Base-by-base conservation (phyloP, 805 yeast genomes). In the Kregervanrija fluxuum region DNA sequence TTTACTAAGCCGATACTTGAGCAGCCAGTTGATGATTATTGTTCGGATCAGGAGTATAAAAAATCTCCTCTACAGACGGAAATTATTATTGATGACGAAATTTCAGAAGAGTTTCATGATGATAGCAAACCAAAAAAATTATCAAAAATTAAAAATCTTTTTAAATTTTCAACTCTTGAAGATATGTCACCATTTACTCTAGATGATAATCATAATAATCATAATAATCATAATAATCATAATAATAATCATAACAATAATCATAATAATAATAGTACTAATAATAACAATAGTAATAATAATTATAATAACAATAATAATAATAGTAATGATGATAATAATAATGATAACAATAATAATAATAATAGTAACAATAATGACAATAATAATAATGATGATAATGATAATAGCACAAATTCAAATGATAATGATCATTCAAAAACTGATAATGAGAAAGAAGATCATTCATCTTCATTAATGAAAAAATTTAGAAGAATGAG, bases 401-500 rank as follows among this genome's bases (percentile, higher is more conserved):
- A 6, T 22, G 8, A 22, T 22, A 22, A 22, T n/a, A 33, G 33
- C 37, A 36, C 36, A 13, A 16, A 33, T 16, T 41, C 40, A 31
- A 48, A 43, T 12, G 42, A 36, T n/a, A 49, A 50, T 11, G 49
- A 48, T 6, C 48, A n/a, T 35, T 30, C 8, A 30, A 35, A 30
- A 33, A 15, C 13, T 11, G 5, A 35, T 38, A 30, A 11, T 10
- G 35, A 37, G 4, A 40, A 42, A 8, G 52, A 52, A 5, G 56
- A 49, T 11, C 39, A 38, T 33, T 40, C 54, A 5, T 41, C 56
- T 33, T 55, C 62, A 2, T 39, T 63, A 12, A 65, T 65, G 50
- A 56, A 56, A 48, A 59, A 63, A 40, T 48, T 64, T 35, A 59
- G 66, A 41, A 54, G 72, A 40, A 61, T 66, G 51, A 54, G 62